Base-by-base conservation (phyloP, 2,329 filamentous ascomycete genomes). In the Fusarium sterilihyphosum region DNA sequence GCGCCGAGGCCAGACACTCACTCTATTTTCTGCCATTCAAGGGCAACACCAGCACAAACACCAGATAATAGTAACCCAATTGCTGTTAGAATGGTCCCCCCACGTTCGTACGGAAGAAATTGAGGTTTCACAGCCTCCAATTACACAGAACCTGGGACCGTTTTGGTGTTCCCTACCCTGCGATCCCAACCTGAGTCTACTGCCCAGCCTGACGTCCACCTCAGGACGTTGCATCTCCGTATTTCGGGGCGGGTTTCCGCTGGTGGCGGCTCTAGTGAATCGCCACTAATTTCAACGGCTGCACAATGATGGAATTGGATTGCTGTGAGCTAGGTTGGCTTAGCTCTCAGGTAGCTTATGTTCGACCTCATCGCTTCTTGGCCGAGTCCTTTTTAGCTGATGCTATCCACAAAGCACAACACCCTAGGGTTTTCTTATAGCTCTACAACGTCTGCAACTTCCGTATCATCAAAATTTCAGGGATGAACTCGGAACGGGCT, bases 201-300 rank as follows among this genome's bases (percentile, higher is more conserved):
- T 37, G 35, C 35, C 35, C 35, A 41, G 22, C 22, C 26, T 31
- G n/a, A 53, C n/a, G 31, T 16, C 24, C 24, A 47, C 46, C 46
- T 49, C 46, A 41, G 24, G 24, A 16, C 35, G 26, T 56, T 38
- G 47, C 56, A 64, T 65, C 43, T 64, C 46, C 61, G 44, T 66
- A 59, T 31, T 52, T 64, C 71, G 67, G 64, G 47, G 61, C 47
- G 56, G 46, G 56, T 47, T 69, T 74, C 38, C 49, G 46, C 52
- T 58, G 57, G 57, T 71, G 57, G 68, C 63, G 63, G 57, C 41
- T 60, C 59, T 73, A 74, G 58, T 52, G 18, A 53, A 70, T 66
- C 65, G 72, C 72, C 72, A 74, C 72, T 75, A 74, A 74, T 74
- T 73, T 75, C 68, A 74, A 74, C 72, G 72, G 72, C 72, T 74